These are phyloP conservation scores for Akanthomyces lecanii DNA, from an alignment of 2,329 filamentous ascomycete genomes.

Conservation along the genomic window DNA sequence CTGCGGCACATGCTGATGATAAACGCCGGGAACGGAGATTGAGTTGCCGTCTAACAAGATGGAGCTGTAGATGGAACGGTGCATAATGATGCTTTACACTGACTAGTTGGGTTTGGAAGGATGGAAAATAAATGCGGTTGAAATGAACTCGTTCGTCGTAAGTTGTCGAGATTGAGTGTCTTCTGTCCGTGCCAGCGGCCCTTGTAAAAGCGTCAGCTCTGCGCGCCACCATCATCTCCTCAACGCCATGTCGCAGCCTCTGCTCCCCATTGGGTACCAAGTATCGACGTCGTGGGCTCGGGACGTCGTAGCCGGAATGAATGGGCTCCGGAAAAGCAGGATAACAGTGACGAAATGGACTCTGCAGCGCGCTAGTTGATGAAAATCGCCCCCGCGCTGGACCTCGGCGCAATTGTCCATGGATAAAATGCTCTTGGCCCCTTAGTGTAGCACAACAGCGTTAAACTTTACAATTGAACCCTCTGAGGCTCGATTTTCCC, in stretches of 20 bases:
- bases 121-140: not conserved
- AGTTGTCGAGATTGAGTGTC: not conserved
- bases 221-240: not conserved
- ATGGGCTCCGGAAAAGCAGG: not conserved
- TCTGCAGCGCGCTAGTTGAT: not conserved
- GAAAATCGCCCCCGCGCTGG: not conserved
- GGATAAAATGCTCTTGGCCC: not conserved
- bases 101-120: not conserved
- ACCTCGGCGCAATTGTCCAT: not conserved
- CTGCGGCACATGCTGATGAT: not conserved
- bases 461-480: not conserved
- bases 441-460: not conserved
- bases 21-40: not conserved
- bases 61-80: not conserved
- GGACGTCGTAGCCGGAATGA: not conserved
- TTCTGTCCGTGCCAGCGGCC: not conserved
- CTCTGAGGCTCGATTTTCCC: not conserved
- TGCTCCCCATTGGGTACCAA: not conserved
- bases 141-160: not conserved
- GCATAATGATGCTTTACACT: not conserved
- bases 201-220: not conserved
- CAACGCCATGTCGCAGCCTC: not conserved
- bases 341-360: conserved; percentile 6
- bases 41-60: not conserved
- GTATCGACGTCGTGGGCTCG: not conserved